Evolutionary conservation across 148 eudicot genomes (phyloP).

Genomic region (Mesembryanthemum crystallinum): DNA sequence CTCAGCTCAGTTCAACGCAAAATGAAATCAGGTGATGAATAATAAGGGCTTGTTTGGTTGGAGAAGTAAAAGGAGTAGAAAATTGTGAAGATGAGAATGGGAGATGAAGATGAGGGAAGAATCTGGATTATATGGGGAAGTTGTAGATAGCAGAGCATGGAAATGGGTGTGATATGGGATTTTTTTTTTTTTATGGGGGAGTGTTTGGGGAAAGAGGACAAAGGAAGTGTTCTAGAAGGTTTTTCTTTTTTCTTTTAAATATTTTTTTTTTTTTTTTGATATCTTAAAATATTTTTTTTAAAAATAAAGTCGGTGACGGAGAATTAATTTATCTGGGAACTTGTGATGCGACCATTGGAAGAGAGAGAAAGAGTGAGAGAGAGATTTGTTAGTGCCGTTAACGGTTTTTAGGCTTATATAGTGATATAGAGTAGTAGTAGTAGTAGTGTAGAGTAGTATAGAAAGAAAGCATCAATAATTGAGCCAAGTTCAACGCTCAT

Average conservation of each 20-base stretch:
- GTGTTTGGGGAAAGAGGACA: not conserved
- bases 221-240: not conserved
- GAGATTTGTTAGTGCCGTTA: not conserved
- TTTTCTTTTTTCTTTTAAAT: too few species aligned
- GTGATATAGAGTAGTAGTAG: too few species aligned
- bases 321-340: not conserved
- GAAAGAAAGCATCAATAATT: too few species aligned
- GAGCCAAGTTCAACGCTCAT: too few species aligned
- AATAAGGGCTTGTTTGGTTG: not conserved
- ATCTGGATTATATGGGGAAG: not conserved
- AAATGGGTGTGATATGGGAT: not conserved
- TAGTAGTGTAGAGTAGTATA: too few species aligned
- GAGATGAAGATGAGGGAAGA: not conserved
- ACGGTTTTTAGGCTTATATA: not conserved
- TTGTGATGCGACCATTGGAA: constrained; percentile 11
- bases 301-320: not conserved
- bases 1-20: too few species aligned
- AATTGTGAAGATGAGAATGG: too few species aligned
- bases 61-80: not conserved
- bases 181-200: not conserved
- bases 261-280: too few species aligned
- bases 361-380: not conserved
- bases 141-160: not conserved
- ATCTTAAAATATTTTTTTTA: not conserved
- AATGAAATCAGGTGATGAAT: too few species aligned